Evolutionary conservation across 2,329 filamentous ascomycete genomes (phyloP), one percentile per base, ranked within the genome.

Genomic region (Fusarium keratoplasticum): DNA sequence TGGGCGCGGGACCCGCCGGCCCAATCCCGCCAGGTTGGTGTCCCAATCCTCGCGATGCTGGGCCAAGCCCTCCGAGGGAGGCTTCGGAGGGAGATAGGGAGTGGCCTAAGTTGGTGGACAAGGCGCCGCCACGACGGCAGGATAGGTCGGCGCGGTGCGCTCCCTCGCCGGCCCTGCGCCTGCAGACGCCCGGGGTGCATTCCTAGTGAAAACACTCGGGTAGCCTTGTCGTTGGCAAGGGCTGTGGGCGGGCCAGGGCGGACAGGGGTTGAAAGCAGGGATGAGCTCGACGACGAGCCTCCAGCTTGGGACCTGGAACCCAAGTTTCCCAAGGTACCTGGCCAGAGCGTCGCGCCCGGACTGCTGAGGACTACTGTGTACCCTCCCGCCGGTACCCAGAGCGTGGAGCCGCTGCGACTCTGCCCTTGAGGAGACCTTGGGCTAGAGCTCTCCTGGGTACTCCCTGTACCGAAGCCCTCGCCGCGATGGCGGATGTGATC

Each of bases 81-180:
- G 60, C 64, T 67, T 69, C 67, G 52, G 72, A 76, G 74, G 74
- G 75, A 69, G 61, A 73, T 65, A 75, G 59, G 74, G 61, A 69
- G 69, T 76, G 67, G 71, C 55, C 67, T 69, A 61, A 65, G 66
- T 68, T 65, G 71, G 62, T 79, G 74, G 70, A 62, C 71, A 76
- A 52, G 73, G 77, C 77, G 77, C 74, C 77, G 71, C 77, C 77
- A 78, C 76, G 77, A 77, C 77, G 74, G 72, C 74, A 79, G 73
- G 74, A 78, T 60, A 76, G 70, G 68, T 63, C 75, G 71, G 75
- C 72, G 70, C 73, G 69, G 74, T 68, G 74, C 69, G 72, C 61
- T 70, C 67, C 64, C 70, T 74, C 66, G 47, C 64, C 52, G 29
- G 55, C 55, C 61, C 57, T 67, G 54, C 36, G 20, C 27, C 50